Percentiles rank a stretch among this genome's conserved stretches.
phyloP scores from a whole-genome alignment of 345 rosid species.

The Mercurialis annua region DNA sequence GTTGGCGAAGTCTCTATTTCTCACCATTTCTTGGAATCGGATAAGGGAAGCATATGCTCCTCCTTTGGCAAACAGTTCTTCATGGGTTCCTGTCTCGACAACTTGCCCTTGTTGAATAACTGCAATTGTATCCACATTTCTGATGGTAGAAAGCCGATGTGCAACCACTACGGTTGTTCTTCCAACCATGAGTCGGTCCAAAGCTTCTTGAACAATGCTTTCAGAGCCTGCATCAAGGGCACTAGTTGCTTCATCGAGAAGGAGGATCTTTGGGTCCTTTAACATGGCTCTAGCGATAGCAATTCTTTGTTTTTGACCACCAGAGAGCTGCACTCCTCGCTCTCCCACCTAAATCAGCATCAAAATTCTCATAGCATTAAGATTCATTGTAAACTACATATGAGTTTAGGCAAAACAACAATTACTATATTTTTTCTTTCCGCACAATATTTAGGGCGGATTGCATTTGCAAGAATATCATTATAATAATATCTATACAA shows the following conservation, averaged over 20 bases:
- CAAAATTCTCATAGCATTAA: neutral
- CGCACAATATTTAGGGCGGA: neutral
- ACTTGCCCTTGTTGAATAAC: slow-evolving; percentile 97
- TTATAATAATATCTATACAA: neutral
- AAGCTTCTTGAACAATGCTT: slow-evolving; percentile 97
- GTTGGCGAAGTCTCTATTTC: slow-evolving; percentile 80
- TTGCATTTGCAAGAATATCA: too few relatives aligned
- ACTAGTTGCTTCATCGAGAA: slow-evolving; percentile 97
- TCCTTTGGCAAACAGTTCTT: slow-evolving; percentile 72
- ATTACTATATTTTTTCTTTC: neutral
- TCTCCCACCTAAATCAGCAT: slow-evolving; percentile 71
- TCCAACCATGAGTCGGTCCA: slow-evolving; percentile 96
- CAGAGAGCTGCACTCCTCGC: slow-evolving; percentile 94
- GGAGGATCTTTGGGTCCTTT: slow-evolving; percentile 90
- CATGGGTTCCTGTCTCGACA: slow-evolving; percentile 95
- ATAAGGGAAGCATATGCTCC: slow-evolving; percentile 91
- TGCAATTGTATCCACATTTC: slow-evolving; percentile 88
- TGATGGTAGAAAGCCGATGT: slow-evolving; percentile 93
- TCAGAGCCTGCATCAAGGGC: slow-evolving; percentile 99
- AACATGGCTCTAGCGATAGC: slow-evolving; percentile 99
- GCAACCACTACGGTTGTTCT: slow-evolving; percentile 97
- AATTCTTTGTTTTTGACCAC: slow-evolving; percentile 97
- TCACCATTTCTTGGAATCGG: slow-evolving; percentile 93
- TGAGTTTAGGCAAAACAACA: neutral
- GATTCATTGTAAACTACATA: neutral